These are phyloP conservation scores for Gremmenia infestans DNA, from an alignment of 2,329 filamentous ascomycete genomes.

Conservation along the genomic window DNA sequence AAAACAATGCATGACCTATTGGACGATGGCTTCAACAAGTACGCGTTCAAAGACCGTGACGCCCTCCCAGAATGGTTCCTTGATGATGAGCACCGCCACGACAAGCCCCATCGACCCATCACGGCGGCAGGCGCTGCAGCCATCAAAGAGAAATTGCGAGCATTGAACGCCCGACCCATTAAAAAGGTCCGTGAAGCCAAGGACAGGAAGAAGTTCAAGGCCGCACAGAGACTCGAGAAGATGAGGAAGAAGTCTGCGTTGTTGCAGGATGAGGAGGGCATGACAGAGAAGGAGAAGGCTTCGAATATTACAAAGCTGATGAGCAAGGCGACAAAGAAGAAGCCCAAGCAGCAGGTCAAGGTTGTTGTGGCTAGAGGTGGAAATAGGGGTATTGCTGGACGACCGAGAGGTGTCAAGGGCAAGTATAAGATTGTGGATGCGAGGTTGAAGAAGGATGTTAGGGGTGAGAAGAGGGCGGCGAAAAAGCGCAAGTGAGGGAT, in stretches of 20 bases:
- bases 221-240: slow-evolving; percentile 86
- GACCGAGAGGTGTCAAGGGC: slow-evolving; percentile 89
- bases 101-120: slow-evolving; percentile 81
- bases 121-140: slow-evolving; percentile 83
- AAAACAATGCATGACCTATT: slow-evolving; percentile 73
- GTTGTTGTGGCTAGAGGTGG: slow-evolving; percentile 82
- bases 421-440: slow-evolving; percentile 96
- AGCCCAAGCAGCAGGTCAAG: slow-evolving; percentile 75
- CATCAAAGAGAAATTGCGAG: slow-evolving; percentile 90
- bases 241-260: slow-evolving; percentile 95
- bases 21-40: slow-evolving; percentile 92
- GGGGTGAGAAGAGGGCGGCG: slow-evolving; percentile 73
- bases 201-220: slow-evolving; percentile 94
- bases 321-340: slow-evolving; percentile 77
- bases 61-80: slow-evolving; percentile 97
- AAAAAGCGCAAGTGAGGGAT: slow-evolving; percentile 59
- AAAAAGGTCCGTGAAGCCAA: slow-evolving; percentile 98
- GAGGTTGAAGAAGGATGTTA: slow-evolving; percentile 92
- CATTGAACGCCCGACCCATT: slow-evolving; percentile 91
- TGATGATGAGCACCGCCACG: slow-evolving; percentile 83
- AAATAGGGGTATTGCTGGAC: slow-evolving; percentile 79
- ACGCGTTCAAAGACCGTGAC: slow-evolving; percentile 83
- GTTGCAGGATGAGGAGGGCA: slow-evolving; percentile 79
- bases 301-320: slow-evolving; percentile 77
- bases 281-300: slow-evolving; percentile 96